Evolutionary conservation across 768 basidiomycete species (phyloP).

Genomic region (Calvatia gigantea): DNA sequence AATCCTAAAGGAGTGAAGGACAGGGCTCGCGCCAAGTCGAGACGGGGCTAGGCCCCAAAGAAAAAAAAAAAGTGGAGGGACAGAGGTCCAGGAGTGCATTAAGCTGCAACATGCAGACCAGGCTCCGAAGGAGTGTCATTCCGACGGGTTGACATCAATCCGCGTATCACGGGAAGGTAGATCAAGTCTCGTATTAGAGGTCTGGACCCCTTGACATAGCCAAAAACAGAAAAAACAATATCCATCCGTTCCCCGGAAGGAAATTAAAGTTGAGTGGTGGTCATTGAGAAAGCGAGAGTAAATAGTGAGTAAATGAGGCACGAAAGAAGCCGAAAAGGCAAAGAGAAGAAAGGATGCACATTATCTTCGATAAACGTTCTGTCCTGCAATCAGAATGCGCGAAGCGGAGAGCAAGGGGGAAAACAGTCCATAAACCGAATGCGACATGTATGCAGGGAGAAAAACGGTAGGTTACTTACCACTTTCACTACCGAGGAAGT

Average conservation of each 20-base stretch:
- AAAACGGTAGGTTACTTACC: constrained; percentile 26
- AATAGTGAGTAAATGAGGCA: background rate
- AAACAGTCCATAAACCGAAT: background rate
- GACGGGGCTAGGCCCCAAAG: constrained; percentile 10
- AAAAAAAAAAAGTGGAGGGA: background rate
- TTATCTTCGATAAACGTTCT: background rate
- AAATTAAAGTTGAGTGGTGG: background rate
- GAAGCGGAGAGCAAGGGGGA: background rate
- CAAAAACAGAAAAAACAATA: background rate
- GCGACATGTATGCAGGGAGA: constrained; percentile 1
- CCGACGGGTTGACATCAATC: constrained; percentile 3
- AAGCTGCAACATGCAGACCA: background rate
- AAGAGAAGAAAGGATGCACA: background rate
- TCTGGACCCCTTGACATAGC: constrained; percentile 1
- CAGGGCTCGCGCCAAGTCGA: constrained; percentile 9
- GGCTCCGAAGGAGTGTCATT: background rate
- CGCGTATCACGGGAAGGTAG: background rate
- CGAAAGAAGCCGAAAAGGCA: background rate
- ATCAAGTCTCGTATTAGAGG: background rate
- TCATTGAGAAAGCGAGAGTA: background rate
- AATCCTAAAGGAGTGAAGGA: constrained; percentile 3
- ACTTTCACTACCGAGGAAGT: constrained; percentile 70
- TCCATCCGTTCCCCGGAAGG: background rate
- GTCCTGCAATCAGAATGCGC: background rate
- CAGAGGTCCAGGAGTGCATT: background rate